Conservation (phyloP, 352 stramenopile species). For the Globisporangium perplexum region DNA sequence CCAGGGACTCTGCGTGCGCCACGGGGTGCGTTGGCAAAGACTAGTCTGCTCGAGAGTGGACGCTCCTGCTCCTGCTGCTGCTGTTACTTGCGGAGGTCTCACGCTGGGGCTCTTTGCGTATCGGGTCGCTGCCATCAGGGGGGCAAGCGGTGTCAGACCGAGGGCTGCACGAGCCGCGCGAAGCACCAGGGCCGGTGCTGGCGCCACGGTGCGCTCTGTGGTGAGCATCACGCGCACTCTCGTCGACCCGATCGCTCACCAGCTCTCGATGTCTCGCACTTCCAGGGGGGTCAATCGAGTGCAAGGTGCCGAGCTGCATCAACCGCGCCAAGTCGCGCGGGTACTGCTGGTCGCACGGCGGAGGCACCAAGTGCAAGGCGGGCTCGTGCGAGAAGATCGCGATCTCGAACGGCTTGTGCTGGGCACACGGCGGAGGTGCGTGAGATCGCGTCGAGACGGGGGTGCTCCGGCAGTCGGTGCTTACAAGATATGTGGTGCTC, state of each 20-base stretch:
- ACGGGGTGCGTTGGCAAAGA: constrained; percentile 35
- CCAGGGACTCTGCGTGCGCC: constrained; percentile 66
- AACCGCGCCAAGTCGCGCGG: constrained; percentile 85
- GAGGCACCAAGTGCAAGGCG: constrained; percentile 74
- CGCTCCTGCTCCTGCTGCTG: too few species aligned
- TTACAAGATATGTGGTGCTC: not conserved
- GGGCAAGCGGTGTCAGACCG: constrained; percentile 15
- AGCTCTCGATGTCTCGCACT: not conserved
- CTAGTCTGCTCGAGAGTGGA: not conserved
- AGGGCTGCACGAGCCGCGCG: constrained; percentile 52
- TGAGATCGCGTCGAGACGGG: not conserved
- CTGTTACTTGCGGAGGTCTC: not conserved
- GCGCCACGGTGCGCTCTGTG: constrained; percentile 38
- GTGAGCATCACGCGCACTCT: not conserved
- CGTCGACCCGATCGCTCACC: not conserved
- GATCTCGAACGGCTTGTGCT: constrained; percentile 73
- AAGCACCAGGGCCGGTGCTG: constrained; percentile 74
- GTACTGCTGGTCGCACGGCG: constrained; percentile 83
- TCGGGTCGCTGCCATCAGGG: not conserved
- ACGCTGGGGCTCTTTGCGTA: not conserved
- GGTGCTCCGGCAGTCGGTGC: not conserved
- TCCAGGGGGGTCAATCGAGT: constrained; percentile 54
- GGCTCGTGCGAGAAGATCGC: constrained; percentile 71
- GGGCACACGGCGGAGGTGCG: constrained; percentile 63
- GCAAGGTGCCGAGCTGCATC: constrained; percentile 59